Percentiles rank a stretch among this genome's conserved stretches.
phyloP scores from a whole-genome alignment of 306 rosid genomes.

The Lathyrus oleraceus region DNA sequence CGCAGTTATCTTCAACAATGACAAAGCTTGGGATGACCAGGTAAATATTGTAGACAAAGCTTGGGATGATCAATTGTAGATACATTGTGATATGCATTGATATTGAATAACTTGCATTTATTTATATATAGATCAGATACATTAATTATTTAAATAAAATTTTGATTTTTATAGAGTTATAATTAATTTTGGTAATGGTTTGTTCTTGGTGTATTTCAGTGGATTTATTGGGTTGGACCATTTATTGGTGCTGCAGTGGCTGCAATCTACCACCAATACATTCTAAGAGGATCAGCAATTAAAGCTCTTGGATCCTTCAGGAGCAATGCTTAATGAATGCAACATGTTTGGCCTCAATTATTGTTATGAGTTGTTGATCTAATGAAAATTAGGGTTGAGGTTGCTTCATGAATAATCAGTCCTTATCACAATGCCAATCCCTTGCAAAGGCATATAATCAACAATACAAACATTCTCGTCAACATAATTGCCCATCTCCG shows the following conservation, averaged over 20 bases:
- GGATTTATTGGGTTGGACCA: conserved; percentile 98
- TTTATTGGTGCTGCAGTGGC: conserved; percentile 80
- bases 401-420: no score
- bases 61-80: background rate
- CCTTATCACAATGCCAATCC: no score
- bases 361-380: background rate
- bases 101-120: no score
- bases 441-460: no score
- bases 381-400: no score
- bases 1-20: conserved; percentile 77
- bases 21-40: conserved; percentile 84
- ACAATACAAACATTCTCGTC: no score
- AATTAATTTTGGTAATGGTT: background rate
- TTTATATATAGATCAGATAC: no score
- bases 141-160: no score
- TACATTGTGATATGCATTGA: background rate
- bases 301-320: conserved; percentile 94
- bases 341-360: conserved; percentile 3
- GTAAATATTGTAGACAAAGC: conserved; percentile 32
- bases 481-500: no score
- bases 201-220: conserved; percentile 45
- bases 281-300: conserved; percentile 82
- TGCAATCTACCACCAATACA: conserved; percentile 77
- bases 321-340: conserved; percentile 63
- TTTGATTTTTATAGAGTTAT: background rate